Base-by-base conservation (phyloP, 805 yeast genomes). In the Metschnikowia lachancei region DNA sequence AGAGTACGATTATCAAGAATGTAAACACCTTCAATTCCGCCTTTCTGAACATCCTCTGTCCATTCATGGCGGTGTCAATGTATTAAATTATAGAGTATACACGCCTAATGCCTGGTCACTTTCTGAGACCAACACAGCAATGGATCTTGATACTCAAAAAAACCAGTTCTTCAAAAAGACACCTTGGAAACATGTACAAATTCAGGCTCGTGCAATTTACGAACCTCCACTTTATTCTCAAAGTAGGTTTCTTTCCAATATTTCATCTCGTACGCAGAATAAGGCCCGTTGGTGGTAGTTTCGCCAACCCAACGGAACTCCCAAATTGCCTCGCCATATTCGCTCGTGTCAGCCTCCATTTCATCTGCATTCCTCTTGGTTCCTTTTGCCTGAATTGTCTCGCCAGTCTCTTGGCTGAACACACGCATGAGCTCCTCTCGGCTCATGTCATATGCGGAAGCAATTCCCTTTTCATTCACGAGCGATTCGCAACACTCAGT, bases 171-270 rank as follows among this genome's bases (percentile, higher is more conserved):
- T n/a, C 53, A 50, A 41, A 67, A 70, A 4, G 39, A 39, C 8
- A 65, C 59, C 1, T 53, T 41, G 22, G 56, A 52, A 1, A 71
- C 56, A 28, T 60, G 63, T 3, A 12, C 32, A 41, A 70, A 71
- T 1, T 46, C 54, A 1, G n/a, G 29, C 24, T 58, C 59, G 10
- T 61, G 65, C 1, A 55, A 38, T 45, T 59, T 64, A 28, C 77
- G 59, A 0, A 73, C 83, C 24, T 63, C 65, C 0, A 74, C 83
- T 10, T 63, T 63, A 42, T 73, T 67, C 3, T 69, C 68, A 55
- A 81, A 81, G 55, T 80, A 78, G 6, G 65, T 61, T 39, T 63
- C 60, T 41, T 61, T 72, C 87, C 87, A 81, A 51, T 74, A 72
- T 17, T 58, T 63, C 83, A 82, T 80, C 46, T 81, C 83, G 50